phyloP scores from a whole-genome alignment of 139 green algal species.

The Volvox africanus region DNA sequence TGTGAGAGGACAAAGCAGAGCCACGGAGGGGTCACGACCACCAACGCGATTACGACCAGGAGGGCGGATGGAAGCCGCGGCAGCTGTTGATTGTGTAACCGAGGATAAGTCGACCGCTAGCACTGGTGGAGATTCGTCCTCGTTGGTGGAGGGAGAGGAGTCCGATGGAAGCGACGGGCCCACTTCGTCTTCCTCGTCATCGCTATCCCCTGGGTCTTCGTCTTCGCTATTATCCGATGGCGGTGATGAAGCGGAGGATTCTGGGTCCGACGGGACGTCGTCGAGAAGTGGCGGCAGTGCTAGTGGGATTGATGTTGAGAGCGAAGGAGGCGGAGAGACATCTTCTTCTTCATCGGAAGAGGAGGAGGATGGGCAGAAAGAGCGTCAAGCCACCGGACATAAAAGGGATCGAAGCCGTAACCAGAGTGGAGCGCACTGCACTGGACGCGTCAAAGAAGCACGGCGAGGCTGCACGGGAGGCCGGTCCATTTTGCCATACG shows the following conservation, averaged over 20 bases:
- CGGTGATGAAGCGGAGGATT: background rate
- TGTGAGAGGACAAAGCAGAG: background rate
- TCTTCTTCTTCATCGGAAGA: background rate
- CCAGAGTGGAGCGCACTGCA: background rate
- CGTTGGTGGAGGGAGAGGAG: background rate
- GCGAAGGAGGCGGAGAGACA: background rate
- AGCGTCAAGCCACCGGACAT: background rate
- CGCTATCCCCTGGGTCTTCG: background rate
- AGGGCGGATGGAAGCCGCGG: too few species aligned
- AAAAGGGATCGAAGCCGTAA: background rate
- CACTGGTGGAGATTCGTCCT: too few species aligned
- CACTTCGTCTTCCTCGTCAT: background rate
- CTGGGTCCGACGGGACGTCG: background rate
- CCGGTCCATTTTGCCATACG: too few species aligned
- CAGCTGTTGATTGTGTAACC: too few species aligned
- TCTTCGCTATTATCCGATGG: background rate
- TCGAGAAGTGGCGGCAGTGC: background rate
- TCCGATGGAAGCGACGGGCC: background rate
- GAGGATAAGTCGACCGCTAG: too few species aligned
- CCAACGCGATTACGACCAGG: too few species aligned
- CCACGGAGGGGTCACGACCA: background rate
- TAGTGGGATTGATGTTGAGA: background rate
- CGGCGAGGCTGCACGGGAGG: too few species aligned
- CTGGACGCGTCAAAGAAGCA: too few species aligned
- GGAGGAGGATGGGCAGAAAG: background rate